Base-by-base conservation (phyloP, 257 asterid species). In the Dorcoceras hygrometricum region DNA sequence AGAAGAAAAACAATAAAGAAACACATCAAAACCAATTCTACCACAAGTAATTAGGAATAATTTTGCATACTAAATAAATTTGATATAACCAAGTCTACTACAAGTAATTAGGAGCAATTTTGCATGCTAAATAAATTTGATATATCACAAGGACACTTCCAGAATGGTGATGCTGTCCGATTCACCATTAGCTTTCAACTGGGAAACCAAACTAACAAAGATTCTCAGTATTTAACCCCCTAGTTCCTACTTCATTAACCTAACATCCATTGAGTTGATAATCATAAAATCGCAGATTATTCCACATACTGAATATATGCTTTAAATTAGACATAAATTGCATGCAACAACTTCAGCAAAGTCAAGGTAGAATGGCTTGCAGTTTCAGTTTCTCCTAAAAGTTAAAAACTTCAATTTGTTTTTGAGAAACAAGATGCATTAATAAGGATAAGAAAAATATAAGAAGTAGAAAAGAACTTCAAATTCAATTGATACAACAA, bases 1-100 rank as follows among this genome's bases (percentile, higher is more conserved):
- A 4, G 19, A 46, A 46, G 8, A 5, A 46, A 46, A 4, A 46
- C 24, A 57, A 70, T 70, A 71, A 10, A 60, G 61, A 70, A 77
- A 66, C 57, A 31, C 71, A 70, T 71, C 65, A 76, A 39, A 73
- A 71, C 36, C 16, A 57, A 68, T 56, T 28, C 61, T 34, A 26
- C 55, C 61, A 46, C 54, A 16, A 46, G 53, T 20, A 60, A 14
- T 16, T 1, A 46, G 53, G 53, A 46, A 0, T 8, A 46, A 4
- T 46, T 46, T 46, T 46, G 53, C 20, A 46, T 3, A 20, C 53
- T 46, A 16, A 16, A 46, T 4, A 46, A 46, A 46, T 46, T 20
- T 46, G 8, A 46, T 46, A 4, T 5, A 39, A n/a, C n/a, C n/a
- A n/a, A n/a, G n/a, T n/a, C n/a, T n/a, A n/a, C n/a, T n/a, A n/a